phyloP scores from a whole-genome alignment of 208 protist genomes.

The Willaertia magna region DNA sequence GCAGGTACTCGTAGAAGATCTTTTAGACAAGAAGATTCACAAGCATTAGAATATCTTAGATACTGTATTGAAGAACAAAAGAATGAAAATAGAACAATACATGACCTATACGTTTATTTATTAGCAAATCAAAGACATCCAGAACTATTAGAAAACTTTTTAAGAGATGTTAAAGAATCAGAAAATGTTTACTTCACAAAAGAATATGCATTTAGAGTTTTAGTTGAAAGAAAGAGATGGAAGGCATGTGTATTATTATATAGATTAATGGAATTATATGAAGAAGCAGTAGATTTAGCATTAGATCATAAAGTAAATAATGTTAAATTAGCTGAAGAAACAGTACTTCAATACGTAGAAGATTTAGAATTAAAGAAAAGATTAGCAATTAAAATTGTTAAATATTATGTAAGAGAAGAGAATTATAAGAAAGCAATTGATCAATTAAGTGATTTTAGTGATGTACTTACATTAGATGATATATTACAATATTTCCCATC shows the following conservation, averaged over 20 bases:
- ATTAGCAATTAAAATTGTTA: not conserved
- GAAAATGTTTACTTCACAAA: not conserved
- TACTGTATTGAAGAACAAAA: not conserved
- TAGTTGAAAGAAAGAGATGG: not conserved
- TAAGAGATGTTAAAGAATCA: not conserved
- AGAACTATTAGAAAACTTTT: not conserved
- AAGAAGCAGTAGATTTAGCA: constrained; percentile 79
- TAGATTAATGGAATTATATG: constrained; percentile 66
- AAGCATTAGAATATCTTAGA: not conserved
- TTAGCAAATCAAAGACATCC: not conserved
- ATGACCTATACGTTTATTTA: not conserved
- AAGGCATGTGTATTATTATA: constrained; percentile 72
- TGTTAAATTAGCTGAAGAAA: not conserved
- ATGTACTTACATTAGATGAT: not conserved
- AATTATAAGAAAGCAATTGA: not conserved
- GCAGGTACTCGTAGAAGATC: not conserved
- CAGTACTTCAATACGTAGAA: not conserved
- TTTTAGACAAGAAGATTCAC: not conserved
- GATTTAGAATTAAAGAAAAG: not conserved
- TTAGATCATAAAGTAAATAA: constrained; percentile 26
- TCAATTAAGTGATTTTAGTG: not conserved
- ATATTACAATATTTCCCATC: not conserved
- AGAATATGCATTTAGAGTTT: not conserved
- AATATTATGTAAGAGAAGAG: not conserved
- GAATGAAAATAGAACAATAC: not conserved